Percentiles rank a stretch among this genome's conserved stretches.
phyloP scores from a whole-genome alignment of 495 filamentous ascomycete species.

The Patellaria atrata region DNA sequence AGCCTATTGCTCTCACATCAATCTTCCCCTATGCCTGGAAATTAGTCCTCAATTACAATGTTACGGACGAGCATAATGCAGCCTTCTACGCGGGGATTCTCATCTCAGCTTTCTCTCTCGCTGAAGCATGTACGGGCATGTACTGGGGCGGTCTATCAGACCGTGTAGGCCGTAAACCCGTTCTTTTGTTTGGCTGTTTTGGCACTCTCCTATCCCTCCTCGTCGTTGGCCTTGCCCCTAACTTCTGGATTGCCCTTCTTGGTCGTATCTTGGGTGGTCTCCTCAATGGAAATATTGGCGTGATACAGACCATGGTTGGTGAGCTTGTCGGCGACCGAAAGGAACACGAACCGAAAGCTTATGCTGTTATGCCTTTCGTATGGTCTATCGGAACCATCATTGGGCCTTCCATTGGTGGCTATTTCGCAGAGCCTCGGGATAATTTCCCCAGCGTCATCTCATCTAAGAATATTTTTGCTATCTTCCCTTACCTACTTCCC shows the following conservation, averaged over 20 bases:
- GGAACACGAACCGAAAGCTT: conserved; percentile 56
- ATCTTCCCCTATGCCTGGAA: conserved; percentile 83
- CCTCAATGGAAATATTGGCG: conserved; percentile 77
- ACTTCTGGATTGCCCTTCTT: conserved; percentile 60
- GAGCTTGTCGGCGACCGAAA: conserved; percentile 65
- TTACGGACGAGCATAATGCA: conserved; percentile 53
- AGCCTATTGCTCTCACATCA: conserved; percentile 77
- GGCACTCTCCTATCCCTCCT: conserved; percentile 70
- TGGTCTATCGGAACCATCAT: conserved; percentile 79
- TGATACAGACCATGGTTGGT: conserved; percentile 87
- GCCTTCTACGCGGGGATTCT: conserved; percentile 76
- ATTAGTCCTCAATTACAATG: conserved; percentile 57
- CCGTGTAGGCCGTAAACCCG: conserved; percentile 68
- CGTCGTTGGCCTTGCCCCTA: conserved; percentile 68
- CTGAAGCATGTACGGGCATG: conserved; percentile 58
- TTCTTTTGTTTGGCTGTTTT: conserved; percentile 62
- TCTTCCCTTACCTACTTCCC: conserved; percentile 68
- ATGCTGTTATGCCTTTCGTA: conserved; percentile 75
- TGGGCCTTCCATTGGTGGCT: conserved; percentile 67
- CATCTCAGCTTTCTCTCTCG: conserved; percentile 68
- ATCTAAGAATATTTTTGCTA: conserved; percentile 47
- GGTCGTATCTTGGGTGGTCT: conserved; percentile 66
- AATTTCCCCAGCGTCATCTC: conserved; percentile 53
- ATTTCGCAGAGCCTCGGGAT: conserved; percentile 57
- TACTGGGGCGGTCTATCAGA: conserved; percentile 77